Conservation (phyloP, 805 yeast genomes). For the Ogataea minuta region DNA sequence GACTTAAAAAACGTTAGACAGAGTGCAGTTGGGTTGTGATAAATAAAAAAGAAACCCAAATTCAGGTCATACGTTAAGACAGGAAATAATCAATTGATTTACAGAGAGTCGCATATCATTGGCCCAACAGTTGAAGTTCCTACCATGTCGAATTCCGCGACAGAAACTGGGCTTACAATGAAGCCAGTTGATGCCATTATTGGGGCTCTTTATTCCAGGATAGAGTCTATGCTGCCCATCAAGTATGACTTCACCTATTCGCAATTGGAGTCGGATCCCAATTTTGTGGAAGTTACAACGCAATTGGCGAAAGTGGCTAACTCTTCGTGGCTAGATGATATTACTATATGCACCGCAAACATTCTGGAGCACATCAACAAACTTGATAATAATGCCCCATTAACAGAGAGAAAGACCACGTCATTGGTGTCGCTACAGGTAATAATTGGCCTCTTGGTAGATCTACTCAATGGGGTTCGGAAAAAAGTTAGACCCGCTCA, state of each 20-base stretch:
- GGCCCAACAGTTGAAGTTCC: not conserved
- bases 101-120: not conserved
- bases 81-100: not conserved
- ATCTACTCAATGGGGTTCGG: slow-evolving; percentile 27
- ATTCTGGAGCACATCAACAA: slow-evolving; percentile 31
- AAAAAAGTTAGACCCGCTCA: slow-evolving; percentile 7
- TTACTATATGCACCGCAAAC: slow-evolving; percentile 27
- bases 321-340: slow-evolving; percentile 30
- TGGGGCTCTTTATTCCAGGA: slow-evolving; percentile 34
- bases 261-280: slow-evolving; percentile 38
- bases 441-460: slow-evolving; percentile 39
- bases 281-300: slow-evolving; percentile 34
- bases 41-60: slow-evolving; percentile 4
- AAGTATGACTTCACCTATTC: slow-evolving; percentile 35
- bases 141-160: not conserved
- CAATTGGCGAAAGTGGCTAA: slow-evolving; percentile 35
- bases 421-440: slow-evolving; percentile 37
- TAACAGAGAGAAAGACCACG: slow-evolving; percentile 27
- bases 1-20: slow-evolving; percentile 10
- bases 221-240: slow-evolving; percentile 36
- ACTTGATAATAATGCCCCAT: slow-evolving; percentile 16
- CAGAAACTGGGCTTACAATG: slow-evolving; percentile 6
- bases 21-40: slow-evolving; percentile 5
- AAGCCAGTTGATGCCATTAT: slow-evolving; percentile 29
- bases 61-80: not conserved